Evolutionary conservation across 257 asterid species (phyloP), one percentile per base, ranked within the genome.

Genomic region (Solanum sitiens): DNA sequence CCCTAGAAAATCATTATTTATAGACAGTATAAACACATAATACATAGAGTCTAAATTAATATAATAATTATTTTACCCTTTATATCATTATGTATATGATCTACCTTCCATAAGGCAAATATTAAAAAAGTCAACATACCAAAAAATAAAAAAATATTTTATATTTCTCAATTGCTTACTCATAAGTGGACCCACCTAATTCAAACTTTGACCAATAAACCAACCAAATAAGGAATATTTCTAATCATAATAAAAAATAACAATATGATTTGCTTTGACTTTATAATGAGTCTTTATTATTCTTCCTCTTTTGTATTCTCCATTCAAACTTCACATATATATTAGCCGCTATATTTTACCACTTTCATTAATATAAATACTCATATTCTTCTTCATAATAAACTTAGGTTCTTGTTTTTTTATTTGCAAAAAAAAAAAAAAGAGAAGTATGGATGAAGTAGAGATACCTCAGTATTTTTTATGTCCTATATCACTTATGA

Each of bases 401-500:
- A 39, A 27, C 85, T 79, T 79, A 79, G 63, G 35, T 77, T 77
- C 84, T 44, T 77, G 63, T 56, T 77, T 77, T 42, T 71, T 32
- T 13, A 14, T 44, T 42, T 76, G 25, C 63, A 18, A 23, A 10
- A 63, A 63, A 23, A 20, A 67, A 67, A 13, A 50, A 84, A 73
- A 23, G 7, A 9, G 18, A 79, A 6, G 6, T 56, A 91, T 90
- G 94, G 93, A 88, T 15, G 83, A 85, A 67, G 73, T 86, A 18
- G 94, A 94, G 87, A 84, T 92, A 33, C 98, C 98, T 2, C 92
- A 93, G 32, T 88, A 89, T 70, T 95, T 95, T 88, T 82, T 93
- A 79, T 95, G 98, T 21, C 96, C 96, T 0, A 92, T 94, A 87
- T 93, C 98, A 3, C 93, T 95, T 4, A 92, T 92, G n/a, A 92